Conservation (phyloP, 352 stramenopile species). For the Pythium pyrilobum region DNA sequence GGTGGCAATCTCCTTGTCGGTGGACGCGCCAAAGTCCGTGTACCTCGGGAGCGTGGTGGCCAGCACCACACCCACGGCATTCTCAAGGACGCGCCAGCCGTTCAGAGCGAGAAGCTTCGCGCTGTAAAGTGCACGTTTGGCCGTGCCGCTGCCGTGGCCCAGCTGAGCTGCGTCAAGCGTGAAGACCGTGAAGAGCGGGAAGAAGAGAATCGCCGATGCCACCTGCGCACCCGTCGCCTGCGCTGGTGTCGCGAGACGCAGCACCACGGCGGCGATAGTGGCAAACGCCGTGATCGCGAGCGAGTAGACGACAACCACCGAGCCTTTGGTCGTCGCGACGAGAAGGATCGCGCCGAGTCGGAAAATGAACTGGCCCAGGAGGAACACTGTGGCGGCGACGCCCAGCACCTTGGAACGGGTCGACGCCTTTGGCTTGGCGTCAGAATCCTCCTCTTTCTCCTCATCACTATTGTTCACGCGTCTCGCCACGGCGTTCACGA, state of each 20-base stretch:
- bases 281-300: conserved; percentile 27
- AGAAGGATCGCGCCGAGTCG: conserved; percentile 54
- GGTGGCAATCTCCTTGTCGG: conserved; percentile 26
- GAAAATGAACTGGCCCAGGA: conserved; percentile 57
- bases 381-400: conserved; percentile 35
- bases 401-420: conserved; percentile 11
- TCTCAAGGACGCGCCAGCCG: conserved; percentile 53
- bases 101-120: conserved; percentile 36
- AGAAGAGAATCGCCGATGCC: conserved; percentile 44
- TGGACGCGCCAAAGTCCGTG: conserved; percentile 51
- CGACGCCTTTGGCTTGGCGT: neutral
- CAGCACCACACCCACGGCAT: conserved; percentile 33
- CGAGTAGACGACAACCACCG: conserved; percentile 32
- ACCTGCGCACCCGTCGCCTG: conserved; percentile 29
- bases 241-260: conserved; percentile 40
- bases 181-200: conserved; percentile 67
- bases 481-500: conserved; percentile 33
- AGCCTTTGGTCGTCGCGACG: conserved; percentile 55
- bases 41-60: conserved; percentile 41
- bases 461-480: conserved; percentile 26
- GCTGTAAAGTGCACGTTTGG: conserved; percentile 28
- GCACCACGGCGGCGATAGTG: conserved; percentile 25
- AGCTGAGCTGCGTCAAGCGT: conserved; percentile 46
- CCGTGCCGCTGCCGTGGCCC: conserved; percentile 24
- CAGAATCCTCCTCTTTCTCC: neutral